Percentiles rank a stretch among this genome's conserved stretches.
Conservation (phyloP, 2,329 filamentous ascomycete genomes). For the Colletotrichum simmondsii region DNA sequence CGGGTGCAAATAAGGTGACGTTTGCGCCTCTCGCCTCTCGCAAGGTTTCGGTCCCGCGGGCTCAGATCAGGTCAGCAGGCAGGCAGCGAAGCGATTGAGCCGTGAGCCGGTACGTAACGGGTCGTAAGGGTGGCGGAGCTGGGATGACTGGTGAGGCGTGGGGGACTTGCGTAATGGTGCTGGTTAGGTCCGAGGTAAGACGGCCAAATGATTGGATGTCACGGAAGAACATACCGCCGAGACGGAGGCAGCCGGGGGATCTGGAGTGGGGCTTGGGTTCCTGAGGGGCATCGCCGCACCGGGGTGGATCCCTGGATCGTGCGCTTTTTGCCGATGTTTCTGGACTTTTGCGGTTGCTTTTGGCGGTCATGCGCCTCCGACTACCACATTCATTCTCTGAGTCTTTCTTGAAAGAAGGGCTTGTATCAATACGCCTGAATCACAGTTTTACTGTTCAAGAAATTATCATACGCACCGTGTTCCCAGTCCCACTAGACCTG, state of each 20-base stretch:
- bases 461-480: neutral
- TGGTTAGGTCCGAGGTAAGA: neutral
- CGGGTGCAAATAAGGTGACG: slow-evolving; percentile 20
- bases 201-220: neutral
- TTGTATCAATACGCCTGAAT: neutral
- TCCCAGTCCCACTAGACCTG: neutral
- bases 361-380: neutral
- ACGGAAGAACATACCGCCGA: slow-evolving; percentile 19
- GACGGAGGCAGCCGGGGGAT: neutral
- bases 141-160: neutral
- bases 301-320: neutral
- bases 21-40: slow-evolving; percentile 1
- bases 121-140: slow-evolving; percentile 21
- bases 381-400: fast-evolving
- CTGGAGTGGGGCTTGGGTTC: neutral
- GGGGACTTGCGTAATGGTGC: slow-evolving; percentile 27
- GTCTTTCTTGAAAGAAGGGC: neutral
- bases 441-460: neutral
- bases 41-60: neutral
- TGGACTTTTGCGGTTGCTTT: neutral
- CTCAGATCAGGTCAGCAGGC: slow-evolving; percentile 16
- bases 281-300: neutral
- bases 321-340: neutral
- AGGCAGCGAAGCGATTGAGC: slow-evolving; percentile 27
- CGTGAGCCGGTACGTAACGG: neutral